Evolutionary conservation across 1,284 basidiomycete species (phyloP).

Genomic region (Tilletia walkeri): DNA sequence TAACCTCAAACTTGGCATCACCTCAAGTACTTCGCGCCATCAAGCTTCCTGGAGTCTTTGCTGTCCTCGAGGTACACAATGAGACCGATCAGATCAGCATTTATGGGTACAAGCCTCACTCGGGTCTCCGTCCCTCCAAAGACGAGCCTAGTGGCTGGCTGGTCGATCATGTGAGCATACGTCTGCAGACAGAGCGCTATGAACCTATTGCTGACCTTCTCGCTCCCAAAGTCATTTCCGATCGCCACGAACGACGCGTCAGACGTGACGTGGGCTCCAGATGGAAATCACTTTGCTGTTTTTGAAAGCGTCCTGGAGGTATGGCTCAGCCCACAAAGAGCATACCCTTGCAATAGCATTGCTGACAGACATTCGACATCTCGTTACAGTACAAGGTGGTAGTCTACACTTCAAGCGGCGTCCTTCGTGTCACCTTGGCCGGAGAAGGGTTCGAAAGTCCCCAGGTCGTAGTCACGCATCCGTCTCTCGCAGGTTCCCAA

Average conservation of each 20-base stretch:
- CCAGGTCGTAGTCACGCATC: background rate
- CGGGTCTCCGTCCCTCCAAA: background rate
- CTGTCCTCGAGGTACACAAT: conserved; percentile 1
- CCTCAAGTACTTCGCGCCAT: background rate
- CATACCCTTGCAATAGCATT: background rate
- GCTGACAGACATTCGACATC: background rate
- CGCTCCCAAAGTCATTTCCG: conserved; percentile 69
- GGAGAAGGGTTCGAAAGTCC: conserved; percentile 21
- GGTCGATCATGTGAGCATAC: background rate
- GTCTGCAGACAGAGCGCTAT: no score
- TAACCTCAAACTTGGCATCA: no score
- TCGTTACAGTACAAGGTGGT: conserved; percentile 71
- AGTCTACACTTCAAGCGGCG: conserved; percentile 72
- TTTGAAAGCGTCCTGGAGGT: conserved; percentile 80
- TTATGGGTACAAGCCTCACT: conserved; percentile 10
- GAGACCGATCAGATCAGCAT: conserved; percentile 10
- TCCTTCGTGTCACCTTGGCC: conserved; percentile 68
- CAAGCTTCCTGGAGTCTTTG: conserved; percentile 4
- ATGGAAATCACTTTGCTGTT: conserved; percentile 73
- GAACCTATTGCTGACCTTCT: no score
- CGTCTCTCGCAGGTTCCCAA: background rate
- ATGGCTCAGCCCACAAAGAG: conserved; percentile 34
- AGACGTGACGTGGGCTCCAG: conserved; percentile 76
- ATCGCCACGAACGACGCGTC: conserved; percentile 72
- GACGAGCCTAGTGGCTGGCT: conserved; percentile 12